Base-by-base conservation (phyloP, 257 asterid genomes). In the Solanum corneliomulleri region DNA sequence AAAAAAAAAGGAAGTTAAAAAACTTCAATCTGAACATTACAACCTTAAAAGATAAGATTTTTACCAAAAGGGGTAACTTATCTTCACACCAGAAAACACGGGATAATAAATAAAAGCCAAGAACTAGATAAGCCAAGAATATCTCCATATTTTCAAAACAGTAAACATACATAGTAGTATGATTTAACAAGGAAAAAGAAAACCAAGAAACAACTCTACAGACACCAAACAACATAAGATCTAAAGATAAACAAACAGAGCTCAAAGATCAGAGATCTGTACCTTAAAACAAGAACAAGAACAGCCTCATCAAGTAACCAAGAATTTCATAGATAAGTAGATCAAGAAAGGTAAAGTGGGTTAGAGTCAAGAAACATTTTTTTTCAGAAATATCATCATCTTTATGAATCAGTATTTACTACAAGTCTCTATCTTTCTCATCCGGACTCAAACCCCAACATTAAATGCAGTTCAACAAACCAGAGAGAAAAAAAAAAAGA, bases 381-480 rank as follows among this genome's bases (percentile, higher is more conserved):
- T 81, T 72, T 83, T 82, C 1, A 15, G 39, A 69, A 45, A 68
- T 35, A 35, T 35, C 87, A 82, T 9, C 52, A 11, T 33, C 31
- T 58, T 3, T 70, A 68, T 58, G 66, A 58, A 58, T 58, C 12
- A 58, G 66, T 58, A 20, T 70, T 71, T 18, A 42, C 70, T 71
- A 80, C 49, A 72, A n/a, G 81, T 42, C 82, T 27, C 47, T 27
- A 20, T 74, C 62, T 69, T 85, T 68, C 56, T 74, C 44, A 75
- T 56, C 74, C 86, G 88, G 66, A 85, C 88, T 68, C 74, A 45
- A 66, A 88, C 64, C 37, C 56, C 49, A 75, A 87, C 88, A 91
- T 91, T 91, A 91, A 91, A 89, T 91, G 87, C 42, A 72, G 93
- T 88, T 88, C 88, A 89, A 86, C 89, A 39, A 91, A 80, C 88